phyloP scores from a whole-genome alignment of 78 protist genomes.

The Planoprotostelium fungivorum region DNA sequence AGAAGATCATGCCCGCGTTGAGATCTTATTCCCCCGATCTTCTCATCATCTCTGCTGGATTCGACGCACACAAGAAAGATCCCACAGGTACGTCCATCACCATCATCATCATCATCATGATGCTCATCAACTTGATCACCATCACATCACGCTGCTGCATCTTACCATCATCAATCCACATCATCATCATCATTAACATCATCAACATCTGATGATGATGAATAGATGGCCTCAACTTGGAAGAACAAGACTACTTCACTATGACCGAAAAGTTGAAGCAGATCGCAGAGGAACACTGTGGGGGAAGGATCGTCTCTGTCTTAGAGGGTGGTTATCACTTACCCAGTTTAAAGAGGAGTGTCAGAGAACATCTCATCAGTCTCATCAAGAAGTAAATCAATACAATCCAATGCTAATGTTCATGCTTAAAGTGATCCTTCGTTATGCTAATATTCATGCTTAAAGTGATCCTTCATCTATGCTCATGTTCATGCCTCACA shows the following conservation, averaged over 20 bases:
- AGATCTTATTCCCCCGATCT: conserved; percentile 60
- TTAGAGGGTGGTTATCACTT: conserved; percentile 57
- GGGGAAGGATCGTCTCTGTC: conserved; percentile 54
- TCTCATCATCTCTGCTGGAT: conserved; percentile 69
- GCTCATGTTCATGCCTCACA: too few relatives aligned
- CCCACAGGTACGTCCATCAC: conserved; percentile 11
- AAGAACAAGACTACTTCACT: conserved; percentile 40
- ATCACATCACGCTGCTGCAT: neutral
- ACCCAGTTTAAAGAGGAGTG: neutral
- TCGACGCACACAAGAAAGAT: conserved; percentile 71
- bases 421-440: too few relatives aligned
- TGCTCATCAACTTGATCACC: neutral
- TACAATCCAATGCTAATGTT: too few relatives aligned
- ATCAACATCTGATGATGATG: too few relatives aligned
- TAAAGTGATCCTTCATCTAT: too few relatives aligned
- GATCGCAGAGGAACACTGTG: conserved; percentile 38
- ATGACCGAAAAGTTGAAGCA: conserved; percentile 53
- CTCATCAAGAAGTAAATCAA: neutral
- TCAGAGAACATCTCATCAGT: neutral
- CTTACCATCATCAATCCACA: neutral
- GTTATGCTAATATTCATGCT: too few relatives aligned
- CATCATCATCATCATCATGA: neutral
- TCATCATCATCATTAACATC: too few relatives aligned
- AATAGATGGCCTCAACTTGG: conserved; percentile 42
- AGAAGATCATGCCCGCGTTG: conserved; percentile 48